Evolutionary conservation across 2,329 filamentous ascomycete genomes (phyloP), one percentile per base, ranked within the genome.

Genomic region (Penicillium aurantiogriseum): DNA sequence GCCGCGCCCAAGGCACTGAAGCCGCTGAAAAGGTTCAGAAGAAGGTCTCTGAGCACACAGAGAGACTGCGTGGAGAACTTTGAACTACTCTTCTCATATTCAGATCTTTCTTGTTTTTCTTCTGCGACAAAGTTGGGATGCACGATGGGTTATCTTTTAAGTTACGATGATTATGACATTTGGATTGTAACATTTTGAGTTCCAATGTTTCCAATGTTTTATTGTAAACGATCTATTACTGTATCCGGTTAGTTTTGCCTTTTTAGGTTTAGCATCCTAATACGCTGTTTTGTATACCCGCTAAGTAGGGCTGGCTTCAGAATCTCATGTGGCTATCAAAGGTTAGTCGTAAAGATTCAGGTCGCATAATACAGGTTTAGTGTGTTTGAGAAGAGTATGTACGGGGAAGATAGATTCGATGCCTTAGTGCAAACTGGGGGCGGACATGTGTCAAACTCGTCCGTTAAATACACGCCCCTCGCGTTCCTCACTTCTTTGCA

Each of bases 1-100:
- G 79, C 36, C 72, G 76, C 31, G 76, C 76, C 35, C 72, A 81
- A 62, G 79, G 76, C n/a, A 74, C 81, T 63, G 78, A 80, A 56
- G 79, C 74, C 29, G 76, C 75, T n/a, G 76, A 82, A 60, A 69
- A 73, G 57, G 71, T 67, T 35, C 74, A 74, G 59, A 68, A 74
- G 53, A 74, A 71, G 62, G 82, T 78, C 57, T 77, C 80, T 21
- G 81, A 85, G 73, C 83, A 84, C 51, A 79, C 81, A 19, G 71
- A 69, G 53, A 65, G 66, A 47, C 31, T 71, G 21, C 69, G 69
- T 36, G 63, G 59, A 15, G 72, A 75, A 52, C 61, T 75, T 55
- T 75, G 63, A 69, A 60, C 11, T 29, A 8, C 25, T 9, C 19
- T 21, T 21, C 17, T 25, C 27, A 35, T 35, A 43, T 54, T 46